These are phyloP conservation scores for Fraxinus floribunda DNA, from an alignment of 305 asterid species.

Conservation along the genomic window DNA sequence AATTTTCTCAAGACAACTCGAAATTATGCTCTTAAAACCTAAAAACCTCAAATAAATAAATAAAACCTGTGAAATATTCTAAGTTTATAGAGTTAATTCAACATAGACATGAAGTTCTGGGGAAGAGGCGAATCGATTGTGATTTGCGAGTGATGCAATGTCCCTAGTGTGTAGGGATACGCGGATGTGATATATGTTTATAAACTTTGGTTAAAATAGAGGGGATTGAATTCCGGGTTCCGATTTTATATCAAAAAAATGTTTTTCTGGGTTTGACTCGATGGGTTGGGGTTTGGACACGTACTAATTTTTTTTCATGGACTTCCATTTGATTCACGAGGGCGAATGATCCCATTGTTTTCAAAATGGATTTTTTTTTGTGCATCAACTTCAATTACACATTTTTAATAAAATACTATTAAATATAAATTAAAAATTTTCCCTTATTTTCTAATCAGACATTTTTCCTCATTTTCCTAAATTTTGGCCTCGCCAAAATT, in stretches of 20 bases:
- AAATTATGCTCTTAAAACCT: background rate
- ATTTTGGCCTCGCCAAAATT: too few relatives aligned
- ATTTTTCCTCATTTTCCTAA: too few relatives aligned
- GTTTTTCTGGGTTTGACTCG: constrained; percentile 17
- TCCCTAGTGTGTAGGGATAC: constrained; percentile 9
- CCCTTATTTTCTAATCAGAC: too few relatives aligned
- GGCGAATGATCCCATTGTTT: background rate
- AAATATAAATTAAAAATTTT: too few relatives aligned
- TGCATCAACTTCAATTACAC: too few relatives aligned
- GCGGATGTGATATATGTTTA: constrained; percentile 37
- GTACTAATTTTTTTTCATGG: background rate
- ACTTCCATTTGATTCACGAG: background rate
- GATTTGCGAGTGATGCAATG: constrained; percentile 24
- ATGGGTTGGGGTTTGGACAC: background rate
- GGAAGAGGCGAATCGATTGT: constrained; percentile 16
- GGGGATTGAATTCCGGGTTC: constrained; percentile 31
- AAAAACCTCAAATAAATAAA: background rate
- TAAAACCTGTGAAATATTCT: constrained; percentile 8
- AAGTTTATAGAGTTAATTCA: constrained; percentile 23
- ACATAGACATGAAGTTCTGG: constrained; percentile 15
- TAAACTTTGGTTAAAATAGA: constrained; percentile 27
- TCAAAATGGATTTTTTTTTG: too few relatives aligned
- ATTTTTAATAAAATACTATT: too few relatives aligned
- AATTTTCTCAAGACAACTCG: constrained; percentile 9
- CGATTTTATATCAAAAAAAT: constrained; percentile 28